phyloP scores from a whole-genome alignment of 306 rosid genomes.

The Citrullus mucosospermus region DNA sequence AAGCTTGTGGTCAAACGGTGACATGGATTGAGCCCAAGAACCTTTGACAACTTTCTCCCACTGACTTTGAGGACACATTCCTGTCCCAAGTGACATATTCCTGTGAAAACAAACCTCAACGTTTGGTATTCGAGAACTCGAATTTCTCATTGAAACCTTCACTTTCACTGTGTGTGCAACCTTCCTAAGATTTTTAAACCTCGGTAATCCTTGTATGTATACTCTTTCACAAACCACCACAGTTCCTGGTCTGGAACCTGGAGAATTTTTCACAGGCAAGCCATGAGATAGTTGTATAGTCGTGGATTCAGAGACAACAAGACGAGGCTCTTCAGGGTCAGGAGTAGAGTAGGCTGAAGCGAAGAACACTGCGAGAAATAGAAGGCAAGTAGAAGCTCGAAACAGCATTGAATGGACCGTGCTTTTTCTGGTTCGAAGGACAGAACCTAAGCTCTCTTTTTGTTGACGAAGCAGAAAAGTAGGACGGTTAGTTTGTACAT shows the following conservation, averaged over 20 bases:
- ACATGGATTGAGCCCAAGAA: slow-evolving; percentile 62
- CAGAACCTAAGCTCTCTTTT: neutral
- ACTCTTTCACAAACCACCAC: slow-evolving; percentile 54
- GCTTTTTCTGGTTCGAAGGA: neutral
- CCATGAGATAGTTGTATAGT: slow-evolving; percentile 44
- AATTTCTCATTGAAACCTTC: slow-evolving; percentile 34
- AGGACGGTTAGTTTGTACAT: neutral
- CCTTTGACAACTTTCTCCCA: slow-evolving; percentile 84
- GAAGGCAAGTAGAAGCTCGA: neutral
- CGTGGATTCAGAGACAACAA: slow-evolving; percentile 29
- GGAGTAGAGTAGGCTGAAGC: neutral
- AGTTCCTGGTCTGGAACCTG: slow-evolving; percentile 53
- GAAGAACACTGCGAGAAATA: neutral
- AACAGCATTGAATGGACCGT: neutral
- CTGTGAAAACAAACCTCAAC: slow-evolving; percentile 80
- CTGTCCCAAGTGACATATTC: slow-evolving; percentile 50
- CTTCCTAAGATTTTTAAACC: slow-evolving; percentile 51
- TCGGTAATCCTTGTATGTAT: slow-evolving; percentile 42
- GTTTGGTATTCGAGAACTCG: slow-evolving; percentile 24
- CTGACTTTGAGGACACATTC: slow-evolving; percentile 70
- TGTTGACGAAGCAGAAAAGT: neutral
- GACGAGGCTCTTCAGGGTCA: neutral
- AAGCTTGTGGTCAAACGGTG: slow-evolving; percentile 70
- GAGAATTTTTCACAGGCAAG: slow-evolving; percentile 42
- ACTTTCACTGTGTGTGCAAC: slow-evolving; percentile 49